These are phyloP conservation scores for Diaporthe caulivora DNA, from an alignment of 2,329 filamentous ascomycete species.

Conservation along the genomic window DNA sequence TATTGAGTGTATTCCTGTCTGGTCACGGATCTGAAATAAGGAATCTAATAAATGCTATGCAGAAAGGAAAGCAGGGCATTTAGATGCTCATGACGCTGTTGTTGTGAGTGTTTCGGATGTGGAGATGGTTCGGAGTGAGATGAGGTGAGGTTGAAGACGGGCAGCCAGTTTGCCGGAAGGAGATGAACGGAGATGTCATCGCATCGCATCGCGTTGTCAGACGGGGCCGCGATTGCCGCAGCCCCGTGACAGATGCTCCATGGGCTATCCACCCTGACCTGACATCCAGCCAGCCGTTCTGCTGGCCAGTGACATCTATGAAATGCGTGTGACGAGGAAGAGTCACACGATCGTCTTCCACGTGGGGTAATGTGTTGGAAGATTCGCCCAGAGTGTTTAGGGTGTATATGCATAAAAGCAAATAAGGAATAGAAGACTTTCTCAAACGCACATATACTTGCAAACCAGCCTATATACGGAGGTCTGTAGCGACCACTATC, in stretches of 20 bases:
- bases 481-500: too few species aligned
- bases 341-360: not conserved
- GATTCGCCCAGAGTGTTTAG: not conserved
- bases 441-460: not conserved
- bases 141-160: not conserved
- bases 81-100: not conserved
- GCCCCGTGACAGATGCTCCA: constrained; percentile 28
- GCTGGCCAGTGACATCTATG: not conserved
- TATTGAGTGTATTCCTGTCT: not conserved
- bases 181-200: constrained; percentile 1
- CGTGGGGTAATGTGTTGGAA: not conserved
- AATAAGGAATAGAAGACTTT: too few species aligned
- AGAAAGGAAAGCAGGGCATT: not conserved
- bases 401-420: too few species aligned
- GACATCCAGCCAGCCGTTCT: not conserved
- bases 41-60: not conserved
- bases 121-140: not conserved
- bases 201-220: constrained; percentile 16
- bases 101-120: not conserved
- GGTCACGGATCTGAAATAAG: not conserved
- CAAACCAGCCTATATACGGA: not conserved
- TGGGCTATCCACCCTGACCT: not conserved
- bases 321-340: not conserved
- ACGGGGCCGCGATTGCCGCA: constrained; percentile 23
- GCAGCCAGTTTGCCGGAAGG: constrained; percentile 13